Conservation (phyloP, 202 grass and related monocot species). For the Alloteropsis angusta region DNA sequence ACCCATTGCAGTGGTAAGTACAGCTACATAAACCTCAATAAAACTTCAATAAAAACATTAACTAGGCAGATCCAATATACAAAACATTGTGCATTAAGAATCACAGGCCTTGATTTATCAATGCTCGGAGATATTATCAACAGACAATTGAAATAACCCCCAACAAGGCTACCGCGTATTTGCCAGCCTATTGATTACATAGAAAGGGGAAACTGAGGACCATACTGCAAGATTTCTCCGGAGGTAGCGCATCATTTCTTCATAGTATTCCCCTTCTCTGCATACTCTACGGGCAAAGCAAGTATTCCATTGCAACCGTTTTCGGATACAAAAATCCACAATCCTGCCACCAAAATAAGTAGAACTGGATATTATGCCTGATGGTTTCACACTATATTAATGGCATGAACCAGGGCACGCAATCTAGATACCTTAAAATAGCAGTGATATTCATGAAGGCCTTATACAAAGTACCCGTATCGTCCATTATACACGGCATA, state of each 20-base stretch:
- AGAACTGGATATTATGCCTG: slow-evolving; percentile 6
- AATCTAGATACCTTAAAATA: slow-evolving; percentile 13
- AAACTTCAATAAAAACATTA: not conserved
- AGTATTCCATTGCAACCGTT: slow-evolving; percentile 75
- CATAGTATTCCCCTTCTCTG: slow-evolving; percentile 91
- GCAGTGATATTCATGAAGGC: not conserved
- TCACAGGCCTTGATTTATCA: not conserved
- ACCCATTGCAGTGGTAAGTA: not conserved
- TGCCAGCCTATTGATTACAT: not conserved
- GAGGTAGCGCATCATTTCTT: slow-evolving; percentile 95
- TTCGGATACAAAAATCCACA: slow-evolving; percentile 74
- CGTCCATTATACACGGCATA: not conserved
- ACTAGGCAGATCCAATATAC: not conserved
- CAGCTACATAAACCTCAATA: not conserved
- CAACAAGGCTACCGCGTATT: not conserved
- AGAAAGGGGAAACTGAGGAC: not conserved
- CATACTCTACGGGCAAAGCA: slow-evolving; percentile 78
- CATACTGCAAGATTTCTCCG: slow-evolving; percentile 72
- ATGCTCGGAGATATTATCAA: not conserved
- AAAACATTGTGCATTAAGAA: not conserved
- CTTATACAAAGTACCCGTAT: not conserved
- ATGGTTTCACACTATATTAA: slow-evolving; percentile 20
- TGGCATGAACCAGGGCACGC: not conserved
- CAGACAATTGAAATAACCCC: not conserved
- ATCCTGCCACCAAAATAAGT: slow-evolving; percentile 46